Base-by-base conservation (phyloP, 768 basidiomycete genomes). In the Infundibulicybe gibba region DNA sequence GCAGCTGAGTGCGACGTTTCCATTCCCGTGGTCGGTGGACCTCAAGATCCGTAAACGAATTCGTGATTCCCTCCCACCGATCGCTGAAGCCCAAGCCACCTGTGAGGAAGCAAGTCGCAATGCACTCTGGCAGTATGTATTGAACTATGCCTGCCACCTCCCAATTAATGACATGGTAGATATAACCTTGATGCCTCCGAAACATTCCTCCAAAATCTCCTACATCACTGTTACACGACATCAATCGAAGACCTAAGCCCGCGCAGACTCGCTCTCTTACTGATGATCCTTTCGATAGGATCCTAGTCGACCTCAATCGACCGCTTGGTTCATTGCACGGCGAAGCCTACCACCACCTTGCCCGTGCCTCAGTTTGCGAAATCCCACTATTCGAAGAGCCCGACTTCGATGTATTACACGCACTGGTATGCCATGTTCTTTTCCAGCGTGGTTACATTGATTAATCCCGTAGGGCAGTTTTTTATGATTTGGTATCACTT, bases 401-500 rank as follows among this genome's bases (percentile, higher is more conserved):
- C 5, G 83, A 85, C 59, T 79, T 87, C 48, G 85, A 87, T 56
- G 79, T 82, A 40, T 72, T 87, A 31, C 82, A 85, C 59, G 76
- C 83, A 2, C 64, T 87, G 55, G 83, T 85, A 61, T 52, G 73
- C 54, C 39, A 21, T 31, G 14, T 43, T 4, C 21, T 43, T 20
- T 43, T 43, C 32, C 38, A 31, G 3, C 45, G 19, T 33, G 19
- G 13, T 32, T 3, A 17, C 41, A 20, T 21, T 34, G 41, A 37
- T 42, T 16, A 39, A 46, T 17, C 35, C 41, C 25, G 13, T 51
- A 42, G 38, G 49, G 30, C 41, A 76, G 68, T 77, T 77, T 57
- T 83, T 82, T 59, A 86, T 85, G 83, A 75, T 83, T 32, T 85
- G 83, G 79, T 87, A 83, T 56, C 78, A 86, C 45, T 69, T 85